These are phyloP conservation scores for Stephanodiscus triporus DNA, from an alignment of 108 stramenopile genomes.

Conservation along the genomic window DNA sequence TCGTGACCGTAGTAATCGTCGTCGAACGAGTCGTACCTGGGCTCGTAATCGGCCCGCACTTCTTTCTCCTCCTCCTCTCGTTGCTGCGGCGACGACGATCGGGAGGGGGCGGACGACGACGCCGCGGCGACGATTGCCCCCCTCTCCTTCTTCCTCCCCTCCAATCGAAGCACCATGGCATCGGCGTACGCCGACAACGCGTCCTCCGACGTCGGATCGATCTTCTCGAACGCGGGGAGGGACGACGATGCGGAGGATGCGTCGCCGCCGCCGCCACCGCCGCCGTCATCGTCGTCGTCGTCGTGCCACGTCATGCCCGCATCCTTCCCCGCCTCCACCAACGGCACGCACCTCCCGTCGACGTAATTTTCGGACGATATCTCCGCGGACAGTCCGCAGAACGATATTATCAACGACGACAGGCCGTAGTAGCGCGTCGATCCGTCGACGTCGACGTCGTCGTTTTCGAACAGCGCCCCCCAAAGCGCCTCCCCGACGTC, in stretches of 20 bases:
- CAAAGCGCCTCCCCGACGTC: too few species aligned
- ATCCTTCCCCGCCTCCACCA: constrained; percentile 72
- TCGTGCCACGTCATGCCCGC: constrained; percentile 50
- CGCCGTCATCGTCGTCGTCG: constrained; percentile 8
- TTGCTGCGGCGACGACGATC: not conserved
- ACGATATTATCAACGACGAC: constrained; percentile 53
- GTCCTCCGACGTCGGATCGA: constrained; percentile 14
- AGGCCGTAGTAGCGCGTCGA: constrained; percentile 30
- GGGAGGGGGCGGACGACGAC: not conserved
- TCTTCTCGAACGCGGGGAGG: constrained; percentile 17
- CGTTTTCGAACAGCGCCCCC: constrained; percentile 16
- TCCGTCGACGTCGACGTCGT: not conserved
- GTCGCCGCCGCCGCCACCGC: too few species aligned
- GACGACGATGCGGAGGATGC: too few species aligned
- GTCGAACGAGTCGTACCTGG: constrained; percentile 29
- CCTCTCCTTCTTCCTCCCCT: constrained; percentile 24
- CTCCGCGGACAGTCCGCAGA: constrained; percentile 78
- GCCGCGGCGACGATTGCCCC: not conserved
- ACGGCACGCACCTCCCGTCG: constrained; percentile 52
- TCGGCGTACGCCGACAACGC: constrained; percentile 24
- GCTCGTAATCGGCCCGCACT: not conserved
- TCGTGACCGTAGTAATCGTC: constrained; percentile 24
- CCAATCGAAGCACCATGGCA: constrained; percentile 14
- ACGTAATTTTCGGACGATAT: constrained; percentile 21
- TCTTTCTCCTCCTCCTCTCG: not conserved